Base-by-base conservation (phyloP, 2,329 filamentous ascomycete genomes). In the Sclerotinia minor region DNA sequence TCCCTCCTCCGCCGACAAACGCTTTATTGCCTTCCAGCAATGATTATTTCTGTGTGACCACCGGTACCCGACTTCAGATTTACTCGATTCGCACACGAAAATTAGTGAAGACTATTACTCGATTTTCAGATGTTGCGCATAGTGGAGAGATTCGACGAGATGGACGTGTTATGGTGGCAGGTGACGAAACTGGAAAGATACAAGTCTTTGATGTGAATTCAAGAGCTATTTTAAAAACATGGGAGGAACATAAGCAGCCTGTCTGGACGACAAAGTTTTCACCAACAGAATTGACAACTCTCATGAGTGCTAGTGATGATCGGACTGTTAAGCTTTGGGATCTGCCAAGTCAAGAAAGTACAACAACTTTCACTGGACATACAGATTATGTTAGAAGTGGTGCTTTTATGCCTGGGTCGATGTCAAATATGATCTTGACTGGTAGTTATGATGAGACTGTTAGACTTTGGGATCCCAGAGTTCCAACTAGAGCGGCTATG, bases 401-500 rank as follows among this genome's bases (percentile, higher is more conserved):
- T 69, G 85, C 86, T 64, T 99, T 96, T 79, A 89, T 99, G 85
- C 92, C 93, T 6, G 86, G 85, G 15, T 83, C 82, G 19, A 85
- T 84, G 79, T 85, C 81, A 38, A 89, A 90, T 75, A 85, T 97
- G 78, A 78, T 98, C 21, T 88, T 96, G 0, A 96, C 92, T 13
- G 95, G 96, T 60, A 94, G 92, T 79, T 99, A 99, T 81, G 95
- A 99, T 79, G 88, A 92, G 70, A 97, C 94, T 0, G 94, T 98
- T 63, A 89, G 91, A 71, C 81, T 99, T 29, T 99, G 95, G 95
- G 95, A 99, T 80, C 89, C 94, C 0, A 85, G 95, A 72, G 87
- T 89, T 47, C 87, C 88, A 72, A 86, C 78, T 76, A 84, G 80
- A 79, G 83, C 89, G 8, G 92, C 93, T 71, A 95, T 99, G 89